A percentile compares a stretch with the other conserved stretches of the same genome.
phyloP scores from a whole-genome alignment of 441 rosid species.

The Erysimum cheiri region DNA sequence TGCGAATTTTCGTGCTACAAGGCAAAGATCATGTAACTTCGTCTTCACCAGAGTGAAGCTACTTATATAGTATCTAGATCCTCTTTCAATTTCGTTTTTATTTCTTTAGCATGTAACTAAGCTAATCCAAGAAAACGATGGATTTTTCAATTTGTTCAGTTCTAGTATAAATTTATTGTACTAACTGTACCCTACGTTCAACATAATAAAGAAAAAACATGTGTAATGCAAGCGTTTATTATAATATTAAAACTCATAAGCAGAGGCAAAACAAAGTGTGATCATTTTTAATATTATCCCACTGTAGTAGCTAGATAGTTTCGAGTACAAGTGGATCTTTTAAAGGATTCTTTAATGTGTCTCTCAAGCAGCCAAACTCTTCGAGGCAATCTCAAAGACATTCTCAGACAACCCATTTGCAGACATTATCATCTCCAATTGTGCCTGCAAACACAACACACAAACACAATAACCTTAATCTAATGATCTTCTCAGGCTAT shows the following conservation, averaged over 20 bases:
- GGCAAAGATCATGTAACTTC: no score
- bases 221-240: no score
- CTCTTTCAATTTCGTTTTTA: no score
- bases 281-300: not conserved
- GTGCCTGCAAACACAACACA: constrained; percentile 59
- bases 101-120: no score
- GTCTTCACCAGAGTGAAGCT: no score
- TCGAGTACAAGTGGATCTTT: not conserved
- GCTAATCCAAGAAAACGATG: no score
- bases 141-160: no score
- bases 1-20: no score
- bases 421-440: constrained; percentile 90
- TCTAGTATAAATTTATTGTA: no score
- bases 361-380: constrained; percentile 40
- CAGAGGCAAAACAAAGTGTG: not conserved
- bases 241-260: not conserved
- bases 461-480: not conserved
- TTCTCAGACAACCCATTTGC: constrained; percentile 79
- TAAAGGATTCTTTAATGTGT: not conserved
- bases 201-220: no score
- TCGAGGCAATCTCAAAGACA: no score
- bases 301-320: constrained; percentile 16
- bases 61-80: no score
- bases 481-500: not conserved
- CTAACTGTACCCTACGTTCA: not conserved